Percentiles rank a stretch among this genome's conserved stretches.
phyloP scores from a whole-genome alignment of 2,329 filamentous ascomycete genomes.

The Berkeleyomyces rouxiae region DNA sequence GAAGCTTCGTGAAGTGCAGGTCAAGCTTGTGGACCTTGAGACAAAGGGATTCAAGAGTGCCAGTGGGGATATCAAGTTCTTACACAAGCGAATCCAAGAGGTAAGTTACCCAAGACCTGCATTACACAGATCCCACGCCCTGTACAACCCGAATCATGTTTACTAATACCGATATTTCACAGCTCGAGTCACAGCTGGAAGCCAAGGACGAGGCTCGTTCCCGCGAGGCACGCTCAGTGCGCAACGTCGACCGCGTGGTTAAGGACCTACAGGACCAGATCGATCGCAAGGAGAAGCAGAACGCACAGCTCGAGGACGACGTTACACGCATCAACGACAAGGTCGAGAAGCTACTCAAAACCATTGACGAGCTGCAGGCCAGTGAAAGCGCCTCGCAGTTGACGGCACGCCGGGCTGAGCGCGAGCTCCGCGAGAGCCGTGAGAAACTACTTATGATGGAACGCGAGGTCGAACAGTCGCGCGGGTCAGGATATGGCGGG shows the following conservation, averaged over 20 bases:
- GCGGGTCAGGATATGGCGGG: conserved; percentile 38
- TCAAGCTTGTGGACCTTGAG: conserved; percentile 80
- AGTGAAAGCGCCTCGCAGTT: conserved; percentile 72
- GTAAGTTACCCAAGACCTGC: conserved; percentile 34
- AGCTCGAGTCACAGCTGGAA: conserved; percentile 82
- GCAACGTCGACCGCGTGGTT: conserved; percentile 84
- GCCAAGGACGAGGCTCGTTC: conserved; percentile 62
- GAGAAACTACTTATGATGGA: conserved; percentile 73
- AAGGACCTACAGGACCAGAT: conserved; percentile 87
- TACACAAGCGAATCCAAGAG: conserved; percentile 89
- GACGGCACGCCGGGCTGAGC: conserved; percentile 66
- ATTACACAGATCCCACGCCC: too few species aligned
- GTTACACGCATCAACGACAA: conserved; percentile 76
- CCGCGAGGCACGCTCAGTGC: conserved; percentile 70
- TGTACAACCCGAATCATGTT: not conserved
- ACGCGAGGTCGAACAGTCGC: conserved; percentile 61
- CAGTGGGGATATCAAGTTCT: conserved; percentile 86
- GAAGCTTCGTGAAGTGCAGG: conserved; percentile 73
- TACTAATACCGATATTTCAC: conserved; percentile 19
- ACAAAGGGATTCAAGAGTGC: conserved; percentile 92
- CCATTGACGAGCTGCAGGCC: conserved; percentile 86
- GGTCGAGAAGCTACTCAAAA: conserved; percentile 70
- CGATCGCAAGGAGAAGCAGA: conserved; percentile 81
- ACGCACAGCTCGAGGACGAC: conserved; percentile 65
- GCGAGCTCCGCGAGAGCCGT: conserved; percentile 74